phyloP scores from a whole-genome alignment of 768 basidiomycete genomes.

The Melanogaster broomeanus region DNA sequence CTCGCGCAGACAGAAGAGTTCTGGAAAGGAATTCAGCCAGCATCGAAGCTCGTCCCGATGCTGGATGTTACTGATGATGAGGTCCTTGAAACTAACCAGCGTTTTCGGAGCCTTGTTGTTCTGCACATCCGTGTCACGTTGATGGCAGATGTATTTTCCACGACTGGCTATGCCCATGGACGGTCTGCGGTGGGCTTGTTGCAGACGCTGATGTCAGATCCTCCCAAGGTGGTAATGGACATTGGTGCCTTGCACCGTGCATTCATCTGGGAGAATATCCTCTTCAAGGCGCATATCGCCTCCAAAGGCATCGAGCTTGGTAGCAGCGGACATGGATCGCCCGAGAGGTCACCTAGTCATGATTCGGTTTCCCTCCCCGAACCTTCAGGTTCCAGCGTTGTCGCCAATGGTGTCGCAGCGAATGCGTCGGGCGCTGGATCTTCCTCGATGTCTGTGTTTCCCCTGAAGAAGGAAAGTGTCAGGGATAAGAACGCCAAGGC shows the following conservation, averaged over 20 bases:
- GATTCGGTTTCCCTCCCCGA: slow-evolving; percentile 43
- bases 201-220: slow-evolving; percentile 68
- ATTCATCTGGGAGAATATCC: slow-evolving; percentile 85
- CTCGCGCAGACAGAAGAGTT: slow-evolving; percentile 69
- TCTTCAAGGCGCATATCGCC: slow-evolving; percentile 62
- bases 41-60: slow-evolving; percentile 66
- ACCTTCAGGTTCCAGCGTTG: slow-evolving; percentile 31
- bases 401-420: slow-evolving; percentile 30
- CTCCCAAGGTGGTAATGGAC: slow-evolving; percentile 63
- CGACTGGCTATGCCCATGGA: slow-evolving; percentile 79
- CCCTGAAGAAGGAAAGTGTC: slow-evolving; percentile 44
- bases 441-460: slow-evolving; percentile 23
- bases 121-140: slow-evolving; percentile 80
- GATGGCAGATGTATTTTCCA: slow-evolving; percentile 85
- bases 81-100: slow-evolving; percentile 51
- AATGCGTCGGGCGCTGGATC: slow-evolving; percentile 23
- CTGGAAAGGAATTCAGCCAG: slow-evolving; percentile 56
- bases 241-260: slow-evolving; percentile 82
- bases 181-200: slow-evolving; percentile 74
- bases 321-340: slow-evolving; percentile 44
- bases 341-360: slow-evolving; percentile 51
- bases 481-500: slow-evolving; percentile 71
- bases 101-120: slow-evolving; percentile 72
- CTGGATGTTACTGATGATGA: slow-evolving; percentile 56
- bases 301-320: slow-evolving; percentile 55